A percentile compares a stretch with the other conserved stretches of the same genome.
Conservation (phyloP, 192 early-diverging fungal genomes). For the Rhizophagus prolifer region DNA sequence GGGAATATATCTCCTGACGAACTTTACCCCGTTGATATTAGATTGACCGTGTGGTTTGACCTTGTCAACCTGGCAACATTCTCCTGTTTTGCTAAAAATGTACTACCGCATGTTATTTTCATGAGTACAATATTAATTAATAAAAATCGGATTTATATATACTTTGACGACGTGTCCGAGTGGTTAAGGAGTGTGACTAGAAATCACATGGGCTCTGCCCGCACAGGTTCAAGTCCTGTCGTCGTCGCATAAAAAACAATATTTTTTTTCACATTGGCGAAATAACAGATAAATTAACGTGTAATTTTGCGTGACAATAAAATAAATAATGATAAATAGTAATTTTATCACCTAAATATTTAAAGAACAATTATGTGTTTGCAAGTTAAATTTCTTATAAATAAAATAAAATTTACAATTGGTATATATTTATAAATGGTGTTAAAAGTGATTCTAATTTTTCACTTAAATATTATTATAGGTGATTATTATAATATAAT, state of each 20-base stretch:
- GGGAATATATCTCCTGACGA: not conserved
- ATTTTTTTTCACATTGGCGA: not conserved
- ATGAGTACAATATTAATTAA: not conserved
- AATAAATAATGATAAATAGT: too few species aligned
- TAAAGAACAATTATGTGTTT: too few species aligned
- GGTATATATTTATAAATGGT: too few species aligned
- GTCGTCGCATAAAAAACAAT: not conserved
- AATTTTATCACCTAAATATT: too few species aligned
- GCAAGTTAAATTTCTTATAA: too few species aligned
- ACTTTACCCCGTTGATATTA: not conserved
- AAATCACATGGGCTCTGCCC: constrained; percentile 36
- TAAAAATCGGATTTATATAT: not conserved
- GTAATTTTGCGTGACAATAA: too few species aligned
- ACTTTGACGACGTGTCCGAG: constrained; percentile 32
- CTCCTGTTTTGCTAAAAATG: not conserved
- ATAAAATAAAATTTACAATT: too few species aligned
- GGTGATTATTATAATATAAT: too few species aligned
- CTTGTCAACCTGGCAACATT: not conserved
- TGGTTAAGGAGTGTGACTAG: constrained; percentile 37
- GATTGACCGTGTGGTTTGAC: not conserved
- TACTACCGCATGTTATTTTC: not conserved
- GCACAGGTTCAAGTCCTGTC: constrained; percentile 36
- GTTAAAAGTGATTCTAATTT: too few species aligned
- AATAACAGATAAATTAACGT: too few species aligned
- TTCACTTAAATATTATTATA: too few species aligned